Conservation (phyloP, 208 protist genomes). For the Wallacemonas sp. region DNA sequence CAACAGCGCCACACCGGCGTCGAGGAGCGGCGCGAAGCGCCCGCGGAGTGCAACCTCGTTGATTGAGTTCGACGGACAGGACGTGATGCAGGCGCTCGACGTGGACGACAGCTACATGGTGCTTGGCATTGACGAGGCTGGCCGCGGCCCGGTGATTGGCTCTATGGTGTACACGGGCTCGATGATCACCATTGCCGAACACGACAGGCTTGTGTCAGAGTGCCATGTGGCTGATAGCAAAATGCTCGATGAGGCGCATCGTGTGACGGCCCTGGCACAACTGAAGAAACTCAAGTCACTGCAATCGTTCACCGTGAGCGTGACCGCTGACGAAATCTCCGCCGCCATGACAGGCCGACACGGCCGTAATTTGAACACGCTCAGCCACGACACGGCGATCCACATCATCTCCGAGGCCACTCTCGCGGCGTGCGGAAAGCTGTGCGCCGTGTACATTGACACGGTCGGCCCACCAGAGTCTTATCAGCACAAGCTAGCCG, state of each 20-base stretch:
- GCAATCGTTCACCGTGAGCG: slow-evolving; percentile 55
- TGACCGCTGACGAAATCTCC: slow-evolving; percentile 76
- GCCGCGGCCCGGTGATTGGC: slow-evolving; percentile 93
- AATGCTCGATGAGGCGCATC: slow-evolving; percentile 54
- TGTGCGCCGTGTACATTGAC: slow-evolving; percentile 93
- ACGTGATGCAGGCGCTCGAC: slow-evolving; percentile 55
- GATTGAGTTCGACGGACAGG: slow-evolving; percentile 67
- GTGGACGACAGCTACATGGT: slow-evolving; percentile 68
- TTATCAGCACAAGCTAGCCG: slow-evolving; percentile 75
- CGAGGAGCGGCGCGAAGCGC: slow-evolving; percentile 57
- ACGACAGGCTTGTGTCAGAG: slow-evolving; percentile 65
- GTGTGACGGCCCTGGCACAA: slow-evolving; percentile 51
- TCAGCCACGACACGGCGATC: slow-evolving; percentile 89
- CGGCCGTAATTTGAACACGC: slow-evolving; percentile 85
- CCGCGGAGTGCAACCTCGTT: slow-evolving; percentile 27
- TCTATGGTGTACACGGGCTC: slow-evolving; percentile 95
- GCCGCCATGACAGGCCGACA: slow-evolving; percentile 66
- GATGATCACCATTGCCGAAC: slow-evolving; percentile 68
- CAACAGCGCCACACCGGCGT: slow-evolving; percentile 21
- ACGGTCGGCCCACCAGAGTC: slow-evolving; percentile 88
- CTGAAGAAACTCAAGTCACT: slow-evolving; percentile 71
- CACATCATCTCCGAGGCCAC: slow-evolving; percentile 77
- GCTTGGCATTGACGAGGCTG: slow-evolving; percentile 96
- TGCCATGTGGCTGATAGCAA: slow-evolving; percentile 93
- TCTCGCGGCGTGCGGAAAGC: slow-evolving; percentile 64